These are phyloP conservation scores for Pseudopyricularia javanii DNA, from an alignment of 2,329 filamentous ascomycete species.

Conservation along the genomic window DNA sequence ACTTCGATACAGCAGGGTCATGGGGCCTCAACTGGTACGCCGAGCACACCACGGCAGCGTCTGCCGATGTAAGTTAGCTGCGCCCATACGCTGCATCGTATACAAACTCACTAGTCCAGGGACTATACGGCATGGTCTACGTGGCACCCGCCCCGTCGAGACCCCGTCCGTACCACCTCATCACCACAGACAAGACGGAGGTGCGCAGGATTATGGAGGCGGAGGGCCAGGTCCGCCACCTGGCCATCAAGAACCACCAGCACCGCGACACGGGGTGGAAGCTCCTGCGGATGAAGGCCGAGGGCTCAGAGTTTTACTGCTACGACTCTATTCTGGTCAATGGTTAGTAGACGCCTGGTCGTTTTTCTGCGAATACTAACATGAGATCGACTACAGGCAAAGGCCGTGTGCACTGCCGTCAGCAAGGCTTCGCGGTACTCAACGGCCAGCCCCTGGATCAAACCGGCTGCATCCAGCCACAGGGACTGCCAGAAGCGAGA, in stretches of 20 bases:
- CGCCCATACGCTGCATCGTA: background rate
- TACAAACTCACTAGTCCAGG: constrained; percentile 1
- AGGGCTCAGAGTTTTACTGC: constrained; percentile 9
- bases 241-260: constrained; percentile 8
- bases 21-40: constrained; percentile 1
- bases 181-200: constrained; percentile 5
- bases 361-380: background rate
- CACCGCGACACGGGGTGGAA: constrained; percentile 9
- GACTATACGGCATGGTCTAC: constrained; percentile 7
- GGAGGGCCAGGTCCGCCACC: constrained; percentile 6
- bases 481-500: background rate
- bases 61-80: background rate
- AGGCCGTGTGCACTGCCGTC: constrained; percentile 11
- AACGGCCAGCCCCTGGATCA: constrained; percentile 6
- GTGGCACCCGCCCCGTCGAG: constrained; percentile 7
- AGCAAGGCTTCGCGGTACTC: constrained; percentile 5
- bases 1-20: background rate
- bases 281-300: constrained; percentile 7
- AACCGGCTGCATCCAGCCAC: constrained; percentile 6
- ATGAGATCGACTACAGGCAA: constrained; percentile 6
- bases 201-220: constrained; percentile 7
- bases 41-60: background rate
- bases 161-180: constrained; percentile 7
- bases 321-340: constrained; percentile 13
- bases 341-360: constrained; percentile 3